Evolutionary conservation across 768 basidiomycete species (phyloP), one percentile per base, ranked within the genome.

Genomic region (Fistulinella prunicolor): DNA sequence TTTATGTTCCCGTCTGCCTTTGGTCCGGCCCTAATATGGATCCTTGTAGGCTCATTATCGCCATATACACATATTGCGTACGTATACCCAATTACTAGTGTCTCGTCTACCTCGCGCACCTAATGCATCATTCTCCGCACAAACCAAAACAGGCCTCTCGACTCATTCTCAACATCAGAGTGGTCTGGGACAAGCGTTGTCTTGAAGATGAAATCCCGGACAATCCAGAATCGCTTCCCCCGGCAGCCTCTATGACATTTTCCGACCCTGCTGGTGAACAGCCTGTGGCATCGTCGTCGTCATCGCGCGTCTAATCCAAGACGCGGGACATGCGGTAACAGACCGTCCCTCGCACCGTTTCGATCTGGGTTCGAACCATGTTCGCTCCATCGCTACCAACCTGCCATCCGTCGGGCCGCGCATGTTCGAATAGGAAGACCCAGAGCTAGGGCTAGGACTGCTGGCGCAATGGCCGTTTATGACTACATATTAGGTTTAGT

Each of bases 21-120:
- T 26, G 24, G 34, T 44, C 10, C n/a, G 23, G 26, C n/a, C 43
- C 43, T 59, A 21, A 53, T 49, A 38, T 41, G 16, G 35, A 39
- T 41, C 17, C n/a, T 38, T 38, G 9, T 39, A 61, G 59, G 21
- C 20, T 49, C 0, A 57, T 61, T 3, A 24, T 61, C 8, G 48
- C 53, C 1, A 42, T 40, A 13, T 61, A 61, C 45, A 56, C 57
- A 0, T 60, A 55, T 22, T 62, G 59, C 17, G 59, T 61, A 47
- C 46, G 60, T 55, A 49, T 19, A 2, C 7, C 1, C 13, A 12
- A 10, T 12, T 12, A 28, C 28, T n/a, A n/a, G n/a, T n/a, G n/a
- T n/a, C n/a, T n/a, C n/a, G n/a, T n/a, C n/a, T n/a, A n/a, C n/a
- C n/a, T n/a, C n/a, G n/a, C n/a, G n/a, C n/a, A n/a, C n/a, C n/a